phyloP scores from a whole-genome alignment of 1,284 basidiomycete genomes.

The Leccinum pallidistipes region DNA sequence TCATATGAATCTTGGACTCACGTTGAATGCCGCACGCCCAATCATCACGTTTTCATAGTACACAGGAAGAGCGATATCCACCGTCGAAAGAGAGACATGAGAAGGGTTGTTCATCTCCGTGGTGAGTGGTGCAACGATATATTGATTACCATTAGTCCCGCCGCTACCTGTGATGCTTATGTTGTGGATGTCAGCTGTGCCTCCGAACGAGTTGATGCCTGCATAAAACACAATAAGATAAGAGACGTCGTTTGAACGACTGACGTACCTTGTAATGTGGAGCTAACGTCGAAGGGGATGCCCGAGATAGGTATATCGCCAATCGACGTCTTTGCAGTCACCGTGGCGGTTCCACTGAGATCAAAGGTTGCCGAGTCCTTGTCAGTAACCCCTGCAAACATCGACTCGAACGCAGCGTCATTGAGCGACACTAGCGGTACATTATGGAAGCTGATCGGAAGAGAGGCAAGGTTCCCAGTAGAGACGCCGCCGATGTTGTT shows the following conservation, averaged over 20 bases:
- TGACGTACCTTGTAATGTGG: slow-evolving; percentile 49
- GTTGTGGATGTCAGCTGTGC: slow-evolving; percentile 49
- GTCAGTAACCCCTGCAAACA: slow-evolving; percentile 64
- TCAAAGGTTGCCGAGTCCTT: slow-evolving; percentile 46
- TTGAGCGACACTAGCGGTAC: slow-evolving; percentile 57
- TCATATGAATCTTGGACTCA: slow-evolving; percentile 36
- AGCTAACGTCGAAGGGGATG: slow-evolving; percentile 63
- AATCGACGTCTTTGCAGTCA: slow-evolving; percentile 63
- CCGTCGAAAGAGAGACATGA: slow-evolving; percentile 64
- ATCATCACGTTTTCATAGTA: slow-evolving; percentile 55
- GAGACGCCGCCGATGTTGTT: slow-evolving; percentile 61
- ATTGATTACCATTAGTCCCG: slow-evolving; percentile 55
- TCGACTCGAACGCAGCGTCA: slow-evolving; percentile 52
- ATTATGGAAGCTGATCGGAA: slow-evolving; percentile 58
- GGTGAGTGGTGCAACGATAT: slow-evolving; percentile 52
- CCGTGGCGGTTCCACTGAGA: slow-evolving; percentile 59
- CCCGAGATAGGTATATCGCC: slow-evolving; percentile 67
- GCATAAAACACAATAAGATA: background rate
- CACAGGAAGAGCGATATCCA: slow-evolving; percentile 59
- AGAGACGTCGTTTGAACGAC: background rate
- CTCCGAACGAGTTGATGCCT: slow-evolving; percentile 58
- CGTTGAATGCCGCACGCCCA: slow-evolving; percentile 57
- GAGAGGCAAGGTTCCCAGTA: slow-evolving; percentile 61
- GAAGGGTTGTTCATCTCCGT: slow-evolving; percentile 64
- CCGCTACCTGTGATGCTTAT: slow-evolving; percentile 63